phyloP scores from a whole-genome alignment of 305 asterid genomes.

The Withania somnifera region DNA sequence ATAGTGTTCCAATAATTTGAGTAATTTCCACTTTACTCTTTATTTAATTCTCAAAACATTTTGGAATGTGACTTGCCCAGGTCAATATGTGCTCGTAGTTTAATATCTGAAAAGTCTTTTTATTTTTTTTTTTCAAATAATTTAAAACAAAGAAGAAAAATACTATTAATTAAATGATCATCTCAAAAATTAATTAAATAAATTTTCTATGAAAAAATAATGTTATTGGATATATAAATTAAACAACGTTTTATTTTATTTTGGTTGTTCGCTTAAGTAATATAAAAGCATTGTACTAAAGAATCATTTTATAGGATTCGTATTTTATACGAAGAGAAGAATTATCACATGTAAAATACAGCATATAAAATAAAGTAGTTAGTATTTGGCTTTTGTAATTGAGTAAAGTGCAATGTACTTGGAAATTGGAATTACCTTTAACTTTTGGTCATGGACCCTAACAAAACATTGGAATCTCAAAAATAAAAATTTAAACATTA shows the following conservation, averaged over 20 bases:
- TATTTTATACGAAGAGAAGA: background rate
- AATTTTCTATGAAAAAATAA: no score
- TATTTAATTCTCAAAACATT: background rate
- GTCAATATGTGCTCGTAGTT: background rate
- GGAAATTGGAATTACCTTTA: slow-evolving; percentile 1
- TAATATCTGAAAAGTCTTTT: no score
- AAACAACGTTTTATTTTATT: no score
- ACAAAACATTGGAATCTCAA: background rate
- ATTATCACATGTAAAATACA: background rate
- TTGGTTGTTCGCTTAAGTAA: no score
- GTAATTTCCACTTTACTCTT: background rate
- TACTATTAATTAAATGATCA: no score
- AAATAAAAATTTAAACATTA: background rate
- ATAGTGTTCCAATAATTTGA: background rate
- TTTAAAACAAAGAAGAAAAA: no score
- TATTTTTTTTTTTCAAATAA: no score
- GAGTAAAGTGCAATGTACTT: background rate
- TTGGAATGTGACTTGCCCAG: background rate
- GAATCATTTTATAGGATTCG: background rate
- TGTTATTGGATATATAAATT: no score
- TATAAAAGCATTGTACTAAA: background rate
- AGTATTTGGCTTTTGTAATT: background rate
- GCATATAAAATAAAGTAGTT: background rate
- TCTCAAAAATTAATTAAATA: no score
- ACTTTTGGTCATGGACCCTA: slow-evolving; percentile 2